A percentile compares a stretch with the other conserved stretches of the same genome.
These are phyloP conservation scores for Paracamarosporium sp. DNA, from an alignment of 2,329 filamentous ascomycete genomes.

Conservation along the genomic window DNA sequence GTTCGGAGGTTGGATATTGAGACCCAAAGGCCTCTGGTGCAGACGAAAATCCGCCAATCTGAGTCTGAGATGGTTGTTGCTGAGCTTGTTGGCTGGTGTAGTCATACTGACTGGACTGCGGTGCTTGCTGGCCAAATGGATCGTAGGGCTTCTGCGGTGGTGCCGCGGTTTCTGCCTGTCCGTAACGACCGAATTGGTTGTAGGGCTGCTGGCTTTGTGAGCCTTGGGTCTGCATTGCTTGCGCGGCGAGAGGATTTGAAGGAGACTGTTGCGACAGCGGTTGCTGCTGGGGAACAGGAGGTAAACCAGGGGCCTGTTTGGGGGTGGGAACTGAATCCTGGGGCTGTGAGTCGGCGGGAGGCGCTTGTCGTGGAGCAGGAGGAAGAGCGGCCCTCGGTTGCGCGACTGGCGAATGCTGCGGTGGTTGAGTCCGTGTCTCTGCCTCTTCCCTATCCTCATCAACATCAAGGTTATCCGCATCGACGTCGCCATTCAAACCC, in stretches of 20 bases:
- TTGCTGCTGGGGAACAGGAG: constrained; percentile 64
- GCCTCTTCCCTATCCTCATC: constrained; percentile 95
- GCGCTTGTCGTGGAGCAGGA: constrained; percentile 63
- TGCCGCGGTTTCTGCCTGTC: constrained; percentile 67
- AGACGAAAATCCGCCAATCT: constrained; percentile 73
- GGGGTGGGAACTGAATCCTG: constrained; percentile 56
- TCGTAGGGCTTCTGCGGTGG: constrained; percentile 83
- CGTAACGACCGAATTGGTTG: constrained; percentile 75
- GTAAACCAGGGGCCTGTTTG: constrained; percentile 67
- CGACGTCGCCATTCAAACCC: constrained; percentile 77
- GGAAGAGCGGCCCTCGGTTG: constrained; percentile 87
- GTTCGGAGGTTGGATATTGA: constrained; percentile 78
- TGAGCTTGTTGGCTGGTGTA: constrained; percentile 62
- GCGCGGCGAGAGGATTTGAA: constrained; percentile 57
- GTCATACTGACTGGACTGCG: constrained; percentile 55
- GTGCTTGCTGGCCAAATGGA: constrained; percentile 79
- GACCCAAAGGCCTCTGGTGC: constrained; percentile 81
- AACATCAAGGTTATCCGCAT: constrained; percentile 73
- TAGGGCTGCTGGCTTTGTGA: constrained; percentile 54
- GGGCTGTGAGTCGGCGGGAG: constrained; percentile 47
- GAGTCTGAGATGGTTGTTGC: constrained; percentile 55
- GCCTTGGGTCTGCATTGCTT: constrained; percentile 61
- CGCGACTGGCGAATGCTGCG: constrained; percentile 87
- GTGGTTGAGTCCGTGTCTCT: constrained; percentile 91
- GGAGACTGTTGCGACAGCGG: constrained; percentile 50